Percentiles rank a stretch among this genome's conserved stretches.
These are phyloP conservation scores for Mucor racemosus DNA, from an alignment of 371 early-diverging fungal species.

Conservation along the genomic window DNA sequence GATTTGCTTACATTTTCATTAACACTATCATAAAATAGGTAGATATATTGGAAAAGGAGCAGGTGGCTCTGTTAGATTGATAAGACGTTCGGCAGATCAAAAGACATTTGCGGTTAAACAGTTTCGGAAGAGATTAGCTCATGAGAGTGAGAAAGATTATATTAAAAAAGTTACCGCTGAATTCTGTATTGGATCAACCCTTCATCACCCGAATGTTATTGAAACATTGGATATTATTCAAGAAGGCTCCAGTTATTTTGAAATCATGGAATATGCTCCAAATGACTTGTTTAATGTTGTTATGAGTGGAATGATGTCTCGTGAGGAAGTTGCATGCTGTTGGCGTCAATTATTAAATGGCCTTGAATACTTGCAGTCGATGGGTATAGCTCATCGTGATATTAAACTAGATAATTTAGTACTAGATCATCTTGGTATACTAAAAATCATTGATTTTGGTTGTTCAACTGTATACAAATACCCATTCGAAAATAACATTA, in stretches of 20 bases:
- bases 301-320: constrained; percentile 61
- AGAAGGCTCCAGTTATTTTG: constrained; percentile 58
- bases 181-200: constrained; percentile 76
- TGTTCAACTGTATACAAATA: constrained; percentile 77
- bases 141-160: constrained; percentile 76
- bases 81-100: constrained; percentile 52
- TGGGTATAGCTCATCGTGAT: constrained; percentile 84
- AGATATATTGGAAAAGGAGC: constrained; percentile 73
- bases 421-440: constrained; percentile 61
- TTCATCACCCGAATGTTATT: constrained; percentile 86
- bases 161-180: constrained; percentile 79
- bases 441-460: constrained; percentile 93
- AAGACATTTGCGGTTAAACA: constrained; percentile 77
- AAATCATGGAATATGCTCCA: constrained; percentile 81
- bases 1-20: background rate
- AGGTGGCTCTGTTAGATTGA: constrained; percentile 70
- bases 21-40: constrained; percentile 19
- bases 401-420: constrained; percentile 84
- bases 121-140: constrained; percentile 66
- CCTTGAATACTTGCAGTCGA: constrained; percentile 68
- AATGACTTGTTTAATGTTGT: constrained; percentile 73
- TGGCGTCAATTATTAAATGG: constrained; percentile 75
- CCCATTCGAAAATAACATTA: constrained; percentile 61
- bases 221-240: constrained; percentile 81
- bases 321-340: constrained; percentile 67